These are phyloP conservation scores for Thermothielavioides terrestris DNA, from an alignment of 495 filamentous ascomycete species.

Conservation along the genomic window DNA sequence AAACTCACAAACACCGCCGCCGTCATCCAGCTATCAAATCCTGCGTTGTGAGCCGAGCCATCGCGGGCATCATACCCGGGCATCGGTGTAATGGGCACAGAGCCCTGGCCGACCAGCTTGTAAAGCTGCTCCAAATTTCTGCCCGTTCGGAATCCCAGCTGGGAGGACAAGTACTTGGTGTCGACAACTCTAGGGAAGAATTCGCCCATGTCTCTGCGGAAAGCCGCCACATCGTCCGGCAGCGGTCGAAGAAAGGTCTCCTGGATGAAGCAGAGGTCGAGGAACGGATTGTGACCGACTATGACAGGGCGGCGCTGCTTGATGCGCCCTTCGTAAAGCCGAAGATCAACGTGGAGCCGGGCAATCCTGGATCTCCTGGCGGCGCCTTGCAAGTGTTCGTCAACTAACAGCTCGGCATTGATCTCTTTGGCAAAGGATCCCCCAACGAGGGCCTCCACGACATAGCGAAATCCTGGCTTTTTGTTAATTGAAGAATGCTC, in stretches of 20 bases:
- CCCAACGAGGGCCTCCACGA: slow-evolving; percentile 60
- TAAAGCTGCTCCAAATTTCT: slow-evolving; percentile 42
- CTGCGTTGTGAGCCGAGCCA: slow-evolving; percentile 53
- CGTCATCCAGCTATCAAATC: slow-evolving; percentile 64
- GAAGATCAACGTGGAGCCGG: slow-evolving; percentile 16
- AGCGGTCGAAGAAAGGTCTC: slow-evolving; percentile 58
- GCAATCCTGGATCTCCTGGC: slow-evolving; percentile 2
- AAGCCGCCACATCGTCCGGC: slow-evolving; percentile 53
- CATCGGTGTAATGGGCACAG: neutral
- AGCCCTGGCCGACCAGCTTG: slow-evolving; percentile 24
- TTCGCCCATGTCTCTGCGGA: slow-evolving; percentile 43
- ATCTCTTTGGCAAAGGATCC: slow-evolving; percentile 40
- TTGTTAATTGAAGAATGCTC: neutral
- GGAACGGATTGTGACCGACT: slow-evolving; percentile 72
- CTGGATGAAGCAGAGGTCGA: slow-evolving; percentile 66
- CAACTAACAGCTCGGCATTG: slow-evolving; percentile 21
- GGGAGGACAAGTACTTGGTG: slow-evolving; percentile 67
- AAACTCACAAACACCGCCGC: slow-evolving; percentile 57
- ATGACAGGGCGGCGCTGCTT: slow-evolving; percentile 44
- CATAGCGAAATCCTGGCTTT: slow-evolving; percentile 51
- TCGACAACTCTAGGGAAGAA: slow-evolving; percentile 65
- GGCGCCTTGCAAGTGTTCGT: neutral
- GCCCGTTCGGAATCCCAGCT: slow-evolving; percentile 34
- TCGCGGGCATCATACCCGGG: neutral
- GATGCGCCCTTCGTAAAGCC: slow-evolving; percentile 28